Conservation (phyloP, 2,329 filamentous ascomycete genomes). For the Neoscytalidium dimidiatum region DNA sequence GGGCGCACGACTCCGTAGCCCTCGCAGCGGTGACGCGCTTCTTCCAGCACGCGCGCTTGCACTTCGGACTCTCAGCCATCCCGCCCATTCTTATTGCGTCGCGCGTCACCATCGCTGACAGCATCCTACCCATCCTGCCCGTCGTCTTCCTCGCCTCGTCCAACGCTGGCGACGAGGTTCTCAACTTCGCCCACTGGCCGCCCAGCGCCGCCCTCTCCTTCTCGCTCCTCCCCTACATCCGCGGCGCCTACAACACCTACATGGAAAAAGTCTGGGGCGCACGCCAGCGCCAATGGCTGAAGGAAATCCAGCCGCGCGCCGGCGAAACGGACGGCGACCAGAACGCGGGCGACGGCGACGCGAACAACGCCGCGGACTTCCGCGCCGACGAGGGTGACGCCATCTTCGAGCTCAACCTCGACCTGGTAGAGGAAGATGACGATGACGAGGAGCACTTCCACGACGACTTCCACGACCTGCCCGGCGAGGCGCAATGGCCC, state of each 20-base stretch:
- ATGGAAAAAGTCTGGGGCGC: constrained; percentile 62
- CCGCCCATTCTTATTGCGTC: constrained; percentile 69
- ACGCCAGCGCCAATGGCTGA: constrained; percentile 61
- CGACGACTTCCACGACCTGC: constrained; percentile 34
- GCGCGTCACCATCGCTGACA: constrained; percentile 59
- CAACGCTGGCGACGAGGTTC: constrained; percentile 42
- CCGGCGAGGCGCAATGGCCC: constrained; percentile 19
- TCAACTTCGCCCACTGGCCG: constrained; percentile 64
- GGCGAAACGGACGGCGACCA: constrained; percentile 37
- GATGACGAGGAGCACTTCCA: constrained; percentile 38
- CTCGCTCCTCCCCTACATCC: constrained; percentile 65
- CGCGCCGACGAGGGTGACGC: constrained; percentile 41
- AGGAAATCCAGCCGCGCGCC: constrained; percentile 61
- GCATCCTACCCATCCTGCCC: constrained; percentile 63
- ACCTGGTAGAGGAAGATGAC: constrained; percentile 42
- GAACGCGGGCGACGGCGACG: constrained; percentile 29
- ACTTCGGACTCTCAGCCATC: constrained; percentile 66
- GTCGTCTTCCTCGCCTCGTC: constrained; percentile 62
- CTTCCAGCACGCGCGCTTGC: constrained; percentile 51
- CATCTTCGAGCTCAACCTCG: constrained; percentile 52
- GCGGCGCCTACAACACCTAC: constrained; percentile 63
- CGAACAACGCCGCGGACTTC: constrained; percentile 31
- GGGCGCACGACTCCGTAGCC: constrained; percentile 31
- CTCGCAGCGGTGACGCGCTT: constrained; percentile 32
- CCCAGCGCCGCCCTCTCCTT: constrained; percentile 67